A percentile compares a stretch with the other conserved stretches of the same genome.
phyloP scores from a whole-genome alignment of 1,284 basidiomycete species.

The Tilletiaria anomala region DNA sequence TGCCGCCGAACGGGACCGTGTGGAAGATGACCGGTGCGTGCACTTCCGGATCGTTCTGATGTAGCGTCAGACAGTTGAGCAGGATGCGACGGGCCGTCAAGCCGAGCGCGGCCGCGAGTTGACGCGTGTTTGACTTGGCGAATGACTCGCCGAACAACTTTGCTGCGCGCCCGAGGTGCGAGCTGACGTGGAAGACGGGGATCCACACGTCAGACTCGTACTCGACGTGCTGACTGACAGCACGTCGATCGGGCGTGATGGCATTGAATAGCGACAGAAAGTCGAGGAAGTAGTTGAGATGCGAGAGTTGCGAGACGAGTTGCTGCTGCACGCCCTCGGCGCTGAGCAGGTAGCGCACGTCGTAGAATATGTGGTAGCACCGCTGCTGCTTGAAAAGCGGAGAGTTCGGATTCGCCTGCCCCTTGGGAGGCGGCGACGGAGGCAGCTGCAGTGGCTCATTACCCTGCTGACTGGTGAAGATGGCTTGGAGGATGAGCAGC shows the following conservation, averaged over 20 bases:
- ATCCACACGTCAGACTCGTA: conserved; percentile 38
- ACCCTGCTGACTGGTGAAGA: conserved; percentile 18
- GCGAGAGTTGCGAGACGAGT: conserved; percentile 12
- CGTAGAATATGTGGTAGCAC: conserved; percentile 35
- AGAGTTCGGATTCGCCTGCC: conserved; percentile 8
- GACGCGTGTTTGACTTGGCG: too few relatives aligned
- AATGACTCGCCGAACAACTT: conserved; percentile 33
- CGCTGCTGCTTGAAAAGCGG: conserved; percentile 20
- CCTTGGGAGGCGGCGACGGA: conserved; percentile 3
- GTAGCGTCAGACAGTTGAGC: conserved; percentile 3
- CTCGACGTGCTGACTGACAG: conserved; percentile 30
- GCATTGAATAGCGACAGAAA: conserved; percentile 31
- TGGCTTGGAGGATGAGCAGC: conserved; percentile 24
- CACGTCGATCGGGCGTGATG: conserved; percentile 28
- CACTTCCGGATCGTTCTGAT: conserved; percentile 46
- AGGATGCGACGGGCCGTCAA: too few relatives aligned
- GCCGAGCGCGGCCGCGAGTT: too few relatives aligned
- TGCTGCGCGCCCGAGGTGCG: conserved; percentile 27
- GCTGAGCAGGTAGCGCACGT: conserved; percentile 30
- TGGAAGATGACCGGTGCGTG: conserved; percentile 48
- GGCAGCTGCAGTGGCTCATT: conserved; percentile 16
- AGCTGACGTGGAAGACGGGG: conserved; percentile 32
- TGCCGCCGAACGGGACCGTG: background rate
- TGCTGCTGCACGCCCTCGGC: conserved; percentile 29
- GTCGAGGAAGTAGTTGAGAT: conserved; percentile 18